Percentiles rank a stretch among this genome's conserved stretches.
Evolutionary conservation across 768 basidiomycete genomes (phyloP).

Genomic region (Leccinum disarticulatum): DNA sequence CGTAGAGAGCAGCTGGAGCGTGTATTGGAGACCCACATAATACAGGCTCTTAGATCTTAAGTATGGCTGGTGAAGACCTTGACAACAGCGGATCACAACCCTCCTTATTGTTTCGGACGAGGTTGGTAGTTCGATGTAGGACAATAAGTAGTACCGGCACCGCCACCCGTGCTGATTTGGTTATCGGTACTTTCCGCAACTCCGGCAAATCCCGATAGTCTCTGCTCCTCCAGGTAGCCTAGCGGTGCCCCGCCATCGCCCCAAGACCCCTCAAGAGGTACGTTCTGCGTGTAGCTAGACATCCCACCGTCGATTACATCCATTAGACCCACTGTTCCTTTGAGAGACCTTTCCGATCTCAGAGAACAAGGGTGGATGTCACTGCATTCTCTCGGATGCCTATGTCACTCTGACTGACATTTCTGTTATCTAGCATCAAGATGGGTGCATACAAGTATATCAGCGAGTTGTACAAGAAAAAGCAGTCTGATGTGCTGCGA

Average conservation of each 20-base stretch:
- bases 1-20: neutral
- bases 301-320: slow-evolving; percentile 1
- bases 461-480: slow-evolving; percentile 97
- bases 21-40: neutral
- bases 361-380: slow-evolving; percentile 25
- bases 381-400: slow-evolving; percentile 17
- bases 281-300: slow-evolving; percentile 15
- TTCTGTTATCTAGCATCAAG: slow-evolving; percentile 42
- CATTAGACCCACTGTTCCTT: slow-evolving; percentile 2
- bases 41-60: slow-evolving; percentile 19
- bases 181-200: slow-evolving; percentile 27
- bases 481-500: slow-evolving; percentile 95
- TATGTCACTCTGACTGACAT: slow-evolving; percentile 12
- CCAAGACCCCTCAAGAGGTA: slow-evolving; percentile 31
- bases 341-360: slow-evolving; percentile 8
- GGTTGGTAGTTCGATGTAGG: too few species aligned
- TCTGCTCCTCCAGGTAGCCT: slow-evolving; percentile 5
- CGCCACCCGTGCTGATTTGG: slow-evolving; percentile 9
- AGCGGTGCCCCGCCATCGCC: slow-evolving; percentile 11
- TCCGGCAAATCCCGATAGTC: slow-evolving; percentile 21
- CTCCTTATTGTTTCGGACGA: slow-evolving; percentile 21
- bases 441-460: slow-evolving; percentile 98
- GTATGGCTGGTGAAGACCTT: slow-evolving; percentile 8
- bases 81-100: slow-evolving; percentile 20
- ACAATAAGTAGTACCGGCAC: neutral